Evolutionary conservation across 441 rosid genomes (phyloP), one percentile per base, ranked within the genome.

Genomic region (Adansonia madagascariensis): DNA sequence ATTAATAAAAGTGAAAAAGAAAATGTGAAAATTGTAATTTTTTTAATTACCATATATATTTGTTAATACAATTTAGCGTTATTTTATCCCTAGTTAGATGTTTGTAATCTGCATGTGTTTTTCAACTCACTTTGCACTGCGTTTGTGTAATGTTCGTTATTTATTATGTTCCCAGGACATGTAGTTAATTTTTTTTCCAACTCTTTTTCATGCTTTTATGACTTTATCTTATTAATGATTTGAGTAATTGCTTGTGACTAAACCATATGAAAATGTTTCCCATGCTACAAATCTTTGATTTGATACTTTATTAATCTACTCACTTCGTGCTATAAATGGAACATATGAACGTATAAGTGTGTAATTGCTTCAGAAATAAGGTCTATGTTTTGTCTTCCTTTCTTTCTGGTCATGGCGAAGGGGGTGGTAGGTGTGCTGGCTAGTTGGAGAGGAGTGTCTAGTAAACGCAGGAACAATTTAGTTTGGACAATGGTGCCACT

Each of bases 401-500:
- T 75, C 22, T 11, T 60, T 60, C 35, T 61, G 43, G 74, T 41
- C 79, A 76, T 76, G 79, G 74, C 10, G 49, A 76, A 76, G 56
- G 44, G n/a, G 10, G 79, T 14, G 43, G 6, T 76, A 44, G 39
- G 31, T 17, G 27, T 68, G 46, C 24, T 76, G n/a, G 74, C 49
- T 68, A 44, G 57, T 44, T 69, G 39, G 74, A 76, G 12, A 57
- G 74, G 49, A 18, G 57, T 46, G 27, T 57, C 74, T 68, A 41
- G 47, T n/a, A 76, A 68, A 76, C 64, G 43, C n/a, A 44, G 68
- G 66, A 68, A 43, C 27, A 63, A 68, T 61, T 76, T 76, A 68
- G 53, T 67, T 55, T 76, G 74, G 79, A 56, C 67, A 7, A 56
- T 76, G 67, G 57, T 76, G 43, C 79, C 79, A 22, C 24, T 76